Conservation (phyloP, 176 grass and related monocot species). For the Phyllostachys edulis region DNA sequence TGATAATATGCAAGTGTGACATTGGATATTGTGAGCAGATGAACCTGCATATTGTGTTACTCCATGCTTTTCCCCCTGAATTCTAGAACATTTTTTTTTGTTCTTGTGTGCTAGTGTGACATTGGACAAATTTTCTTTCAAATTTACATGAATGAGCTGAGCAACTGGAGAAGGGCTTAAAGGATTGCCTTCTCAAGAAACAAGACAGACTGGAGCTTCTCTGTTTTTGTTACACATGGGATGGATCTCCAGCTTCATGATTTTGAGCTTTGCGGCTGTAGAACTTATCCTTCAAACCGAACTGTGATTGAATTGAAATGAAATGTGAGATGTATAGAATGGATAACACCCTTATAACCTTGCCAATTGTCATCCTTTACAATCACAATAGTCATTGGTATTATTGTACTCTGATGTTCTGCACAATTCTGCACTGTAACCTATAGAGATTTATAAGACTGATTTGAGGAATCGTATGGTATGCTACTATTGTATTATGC, state of each 20-base stretch:
- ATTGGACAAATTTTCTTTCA: too few species aligned
- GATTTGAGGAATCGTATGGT: not conserved
- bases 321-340: not conserved
- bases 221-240: not conserved
- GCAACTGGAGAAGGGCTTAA: too few species aligned
- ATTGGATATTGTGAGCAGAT: too few species aligned
- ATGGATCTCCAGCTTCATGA: constrained; percentile 54
- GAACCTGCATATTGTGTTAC: too few species aligned
- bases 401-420: not conserved
- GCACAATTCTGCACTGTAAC: not conserved
- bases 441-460: not conserved
- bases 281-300: constrained; percentile 23
- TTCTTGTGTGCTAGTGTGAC: too few species aligned
- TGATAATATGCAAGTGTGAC: too few species aligned
- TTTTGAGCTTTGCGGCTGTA: constrained; percentile 58
- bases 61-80: too few species aligned
- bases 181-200: too few species aligned
- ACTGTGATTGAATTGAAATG: not conserved
- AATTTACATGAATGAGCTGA: too few species aligned
- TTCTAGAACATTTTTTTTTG: too few species aligned
- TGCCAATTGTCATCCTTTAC: not conserved
- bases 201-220: too few species aligned
- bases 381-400: too few species aligned
- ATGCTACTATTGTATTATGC: not conserved
- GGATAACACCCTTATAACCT: not conserved